phyloP scores from a whole-genome alignment of 2,329 filamentous ascomycete species.

The Xylariales sp. region DNA sequence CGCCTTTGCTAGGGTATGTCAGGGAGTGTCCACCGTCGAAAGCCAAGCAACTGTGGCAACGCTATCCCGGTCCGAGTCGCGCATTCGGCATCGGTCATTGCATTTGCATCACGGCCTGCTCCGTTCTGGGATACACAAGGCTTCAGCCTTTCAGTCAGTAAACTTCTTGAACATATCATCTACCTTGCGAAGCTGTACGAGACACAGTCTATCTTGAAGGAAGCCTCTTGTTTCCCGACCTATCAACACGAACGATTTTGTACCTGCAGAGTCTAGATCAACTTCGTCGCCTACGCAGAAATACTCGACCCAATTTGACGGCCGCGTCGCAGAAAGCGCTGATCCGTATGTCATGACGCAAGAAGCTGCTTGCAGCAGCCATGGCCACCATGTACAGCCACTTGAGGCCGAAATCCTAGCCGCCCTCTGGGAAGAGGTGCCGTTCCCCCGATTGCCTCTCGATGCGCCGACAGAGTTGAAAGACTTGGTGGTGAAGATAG shows the following conservation, averaged over 20 bases:
- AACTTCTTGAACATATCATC: not conserved
- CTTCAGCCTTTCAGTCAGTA: too few species aligned
- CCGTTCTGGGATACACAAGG: too few species aligned
- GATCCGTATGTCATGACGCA: constrained; percentile 43
- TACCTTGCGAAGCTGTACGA: not conserved
- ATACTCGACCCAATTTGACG: too few species aligned
- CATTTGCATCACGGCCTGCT: too few species aligned
- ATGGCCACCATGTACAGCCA: constrained; percentile 25
- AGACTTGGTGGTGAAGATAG: constrained; percentile 51
- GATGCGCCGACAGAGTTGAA: constrained; percentile 57
- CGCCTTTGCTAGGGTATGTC: too few species aligned
- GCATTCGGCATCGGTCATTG: too few species aligned
- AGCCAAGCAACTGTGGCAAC: too few species aligned
- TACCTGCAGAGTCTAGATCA: not conserved
- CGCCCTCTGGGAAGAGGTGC: constrained; percentile 57
- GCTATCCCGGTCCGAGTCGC: too few species aligned
- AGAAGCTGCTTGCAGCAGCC: constrained; percentile 34
- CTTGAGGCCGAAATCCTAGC: constrained; percentile 46
- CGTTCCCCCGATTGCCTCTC: constrained; percentile 53
- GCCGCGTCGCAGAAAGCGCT: too few species aligned
- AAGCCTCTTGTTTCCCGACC: not conserved
- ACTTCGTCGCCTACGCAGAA: too few species aligned
- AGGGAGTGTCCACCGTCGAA: too few species aligned
- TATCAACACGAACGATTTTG: not conserved
- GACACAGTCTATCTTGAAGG: not conserved